phyloP scores from a whole-genome alignment of 2,329 filamentous ascomycete species.

The Blumeriella jaapii region DNA sequence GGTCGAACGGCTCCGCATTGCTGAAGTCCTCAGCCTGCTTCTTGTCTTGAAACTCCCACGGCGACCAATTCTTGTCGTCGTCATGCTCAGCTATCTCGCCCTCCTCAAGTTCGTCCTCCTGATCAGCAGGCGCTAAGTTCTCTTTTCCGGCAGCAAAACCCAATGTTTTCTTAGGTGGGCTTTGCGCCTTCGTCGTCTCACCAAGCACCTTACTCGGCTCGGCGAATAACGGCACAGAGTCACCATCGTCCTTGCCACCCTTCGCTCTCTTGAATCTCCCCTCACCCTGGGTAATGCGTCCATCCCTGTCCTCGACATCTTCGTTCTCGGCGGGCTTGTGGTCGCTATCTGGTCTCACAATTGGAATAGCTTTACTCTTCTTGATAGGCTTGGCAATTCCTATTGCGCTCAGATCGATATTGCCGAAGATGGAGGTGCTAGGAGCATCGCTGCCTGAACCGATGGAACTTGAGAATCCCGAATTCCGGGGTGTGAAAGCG shows the following conservation, averaged over 20 bases:
- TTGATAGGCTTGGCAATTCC: constrained; percentile 56
- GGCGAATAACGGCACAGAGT: constrained; percentile 68
- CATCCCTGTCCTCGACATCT: constrained; percentile 44
- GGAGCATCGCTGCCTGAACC: constrained; percentile 34
- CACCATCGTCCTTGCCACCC: constrained; percentile 51
- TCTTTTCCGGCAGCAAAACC: constrained; percentile 22
- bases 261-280: constrained; percentile 67
- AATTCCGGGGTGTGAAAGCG: constrained; percentile 53
- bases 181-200: constrained; percentile 25
- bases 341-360: constrained; percentile 52
- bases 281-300: constrained; percentile 49
- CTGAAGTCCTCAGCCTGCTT: constrained; percentile 30
- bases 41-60: constrained; percentile 46
- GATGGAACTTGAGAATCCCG: constrained; percentile 35
- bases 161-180: constrained; percentile 20
- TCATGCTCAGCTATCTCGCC: constrained; percentile 38
- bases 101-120: constrained; percentile 9
- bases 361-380: constrained; percentile 74
- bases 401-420: constrained; percentile 49
- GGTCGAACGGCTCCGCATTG: constrained; percentile 23
- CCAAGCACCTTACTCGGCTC: constrained; percentile 34
- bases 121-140: constrained; percentile 23
- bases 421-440: constrained; percentile 51
- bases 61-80: constrained; percentile 42
- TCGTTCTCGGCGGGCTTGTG: constrained; percentile 30